These are phyloP conservation scores for Yamagishiella unicocca DNA, from an alignment of 139 green algal species.

Conservation along the genomic window DNA sequence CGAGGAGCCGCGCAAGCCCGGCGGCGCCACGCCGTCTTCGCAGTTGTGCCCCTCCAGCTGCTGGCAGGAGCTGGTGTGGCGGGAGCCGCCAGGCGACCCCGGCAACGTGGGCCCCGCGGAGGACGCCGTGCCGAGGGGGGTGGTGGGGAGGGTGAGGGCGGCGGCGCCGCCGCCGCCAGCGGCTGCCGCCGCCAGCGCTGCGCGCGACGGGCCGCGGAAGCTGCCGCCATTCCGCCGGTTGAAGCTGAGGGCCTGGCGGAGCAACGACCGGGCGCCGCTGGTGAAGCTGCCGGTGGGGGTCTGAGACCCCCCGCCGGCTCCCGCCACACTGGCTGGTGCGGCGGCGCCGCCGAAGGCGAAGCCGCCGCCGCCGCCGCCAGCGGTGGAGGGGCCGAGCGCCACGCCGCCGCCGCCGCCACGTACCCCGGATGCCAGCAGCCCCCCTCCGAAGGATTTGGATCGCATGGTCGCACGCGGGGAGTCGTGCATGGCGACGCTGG, in stretches of 20 bases:
- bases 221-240: background rate
- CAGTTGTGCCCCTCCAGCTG: background rate
- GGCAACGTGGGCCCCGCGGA: background rate
- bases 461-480: background rate
- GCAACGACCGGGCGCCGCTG: slow-evolving; percentile 14
- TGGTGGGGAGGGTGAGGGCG: background rate
- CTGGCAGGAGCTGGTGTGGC: background rate
- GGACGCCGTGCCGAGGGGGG: background rate
- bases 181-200: background rate
- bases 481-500: background rate
- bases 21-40: background rate
- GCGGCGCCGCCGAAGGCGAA: background rate
- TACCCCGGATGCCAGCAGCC: background rate
- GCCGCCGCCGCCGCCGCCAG: background rate
- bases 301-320: background rate
- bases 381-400: background rate
- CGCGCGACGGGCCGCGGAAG: background rate
- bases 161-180: background rate
- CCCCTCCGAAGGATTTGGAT: slow-evolving; percentile 1
- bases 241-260: slow-evolving; percentile 35
- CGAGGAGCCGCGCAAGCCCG: no score
- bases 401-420: background rate
- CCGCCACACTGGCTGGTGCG: background rate
- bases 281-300: slow-evolving; percentile 3
- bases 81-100: background rate